phyloP scores from a whole-genome alignment of 306 rosid genomes.

The Cicer judaicum region DNA sequence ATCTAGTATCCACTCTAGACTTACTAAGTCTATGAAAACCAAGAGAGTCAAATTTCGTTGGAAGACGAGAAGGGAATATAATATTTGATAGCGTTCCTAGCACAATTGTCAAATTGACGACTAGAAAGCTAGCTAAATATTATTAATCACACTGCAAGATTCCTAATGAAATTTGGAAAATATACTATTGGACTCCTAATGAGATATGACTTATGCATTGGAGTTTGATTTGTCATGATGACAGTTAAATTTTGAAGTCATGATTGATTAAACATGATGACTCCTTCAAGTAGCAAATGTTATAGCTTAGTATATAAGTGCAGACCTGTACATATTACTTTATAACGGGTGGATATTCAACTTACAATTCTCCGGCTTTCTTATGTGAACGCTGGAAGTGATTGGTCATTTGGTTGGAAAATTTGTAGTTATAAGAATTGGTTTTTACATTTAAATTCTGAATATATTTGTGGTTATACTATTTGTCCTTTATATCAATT shows the following conservation, averaged over 20 bases:
- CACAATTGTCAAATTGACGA: slow-evolving; percentile 7
- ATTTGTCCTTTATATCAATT: not conserved
- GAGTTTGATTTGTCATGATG: not conserved
- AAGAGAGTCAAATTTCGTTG: slow-evolving; percentile 34
- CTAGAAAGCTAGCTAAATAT: slow-evolving; percentile 1
- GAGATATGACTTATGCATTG: slow-evolving; percentile 15
- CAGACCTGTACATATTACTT: slow-evolving; percentile 11
- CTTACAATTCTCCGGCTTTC: slow-evolving; percentile 20
- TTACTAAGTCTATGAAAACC: slow-evolving; percentile 23
- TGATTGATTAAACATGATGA: slow-evolving; percentile 30
- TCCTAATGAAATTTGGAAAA: slow-evolving; percentile 11
- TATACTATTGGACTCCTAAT: not conserved
- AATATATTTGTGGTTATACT: slow-evolving; percentile 6
- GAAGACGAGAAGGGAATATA: slow-evolving; percentile 12
- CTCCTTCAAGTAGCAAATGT: slow-evolving; percentile 27
- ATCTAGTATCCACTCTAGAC: not conserved
- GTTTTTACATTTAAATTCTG: slow-evolving; percentile 28
- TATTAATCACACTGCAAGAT: slow-evolving; percentile 1
- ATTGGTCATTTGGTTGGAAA: not conserved
- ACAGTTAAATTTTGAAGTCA: slow-evolving; percentile 25
- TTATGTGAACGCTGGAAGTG: slow-evolving; percentile 5
- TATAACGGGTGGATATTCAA: slow-evolving; percentile 1
- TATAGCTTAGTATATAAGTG: slow-evolving; percentile 32
- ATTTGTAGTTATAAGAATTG: slow-evolving; percentile 19
- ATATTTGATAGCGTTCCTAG: slow-evolving; percentile 20